These are phyloP conservation scores for Nakataea oryzae DNA, from an alignment of 2,329 filamentous ascomycete genomes.

Conservation along the genomic window DNA sequence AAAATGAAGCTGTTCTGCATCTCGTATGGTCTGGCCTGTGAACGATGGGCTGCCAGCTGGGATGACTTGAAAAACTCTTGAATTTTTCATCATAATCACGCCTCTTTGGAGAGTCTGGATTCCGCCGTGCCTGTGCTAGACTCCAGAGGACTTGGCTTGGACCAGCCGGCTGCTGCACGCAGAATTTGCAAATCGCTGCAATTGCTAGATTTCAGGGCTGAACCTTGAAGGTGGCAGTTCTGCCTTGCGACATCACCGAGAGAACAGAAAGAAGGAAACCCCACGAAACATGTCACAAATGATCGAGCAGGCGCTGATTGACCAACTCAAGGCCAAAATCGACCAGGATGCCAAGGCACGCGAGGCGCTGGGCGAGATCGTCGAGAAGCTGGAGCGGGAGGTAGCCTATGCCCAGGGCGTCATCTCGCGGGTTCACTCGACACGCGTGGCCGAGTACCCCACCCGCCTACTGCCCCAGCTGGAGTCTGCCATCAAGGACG, in stretches of 20 bases:
- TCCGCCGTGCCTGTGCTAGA: background rate
- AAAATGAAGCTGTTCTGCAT: too few relatives aligned
- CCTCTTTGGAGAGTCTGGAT: background rate
- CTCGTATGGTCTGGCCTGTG: too few relatives aligned
- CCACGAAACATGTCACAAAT: slow-evolving; percentile 27
- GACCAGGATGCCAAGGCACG: slow-evolving; percentile 77
- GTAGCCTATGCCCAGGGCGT: slow-evolving; percentile 72
- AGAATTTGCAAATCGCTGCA: background rate
- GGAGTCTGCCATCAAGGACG: slow-evolving; percentile 59
- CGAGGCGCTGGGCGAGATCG: slow-evolving; percentile 73
- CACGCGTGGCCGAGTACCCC: slow-evolving; percentile 19
- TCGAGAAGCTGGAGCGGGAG: slow-evolving; percentile 75
- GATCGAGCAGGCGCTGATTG: slow-evolving; percentile 77
- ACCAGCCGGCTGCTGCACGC: background rate
- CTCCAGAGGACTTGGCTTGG: background rate
- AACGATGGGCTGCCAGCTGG: too few relatives aligned
- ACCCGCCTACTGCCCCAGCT: slow-evolving; percentile 53
- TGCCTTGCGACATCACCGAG: background rate
- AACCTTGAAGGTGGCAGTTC: background rate
- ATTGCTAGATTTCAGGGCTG: background rate
- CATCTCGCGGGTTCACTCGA: slow-evolving; percentile 83
- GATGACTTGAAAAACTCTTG: too few relatives aligned
- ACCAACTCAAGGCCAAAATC: slow-evolving; percentile 77
- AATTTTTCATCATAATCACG: too few relatives aligned
- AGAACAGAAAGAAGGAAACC: background rate